Base-by-base conservation (phyloP, 805 yeast species). In the Pichia paraexigua region DNA sequence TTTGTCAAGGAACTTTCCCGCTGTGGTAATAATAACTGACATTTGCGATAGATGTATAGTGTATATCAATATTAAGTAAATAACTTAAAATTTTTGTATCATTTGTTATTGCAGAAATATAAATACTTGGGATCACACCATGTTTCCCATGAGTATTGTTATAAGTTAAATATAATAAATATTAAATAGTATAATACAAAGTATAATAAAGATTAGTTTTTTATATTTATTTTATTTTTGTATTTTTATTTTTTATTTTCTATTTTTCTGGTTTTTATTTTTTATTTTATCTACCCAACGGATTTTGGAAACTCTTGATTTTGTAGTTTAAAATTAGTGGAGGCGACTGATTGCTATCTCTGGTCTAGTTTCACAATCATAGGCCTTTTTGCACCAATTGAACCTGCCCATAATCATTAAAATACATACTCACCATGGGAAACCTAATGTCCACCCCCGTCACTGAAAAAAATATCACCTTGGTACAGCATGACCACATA, bases 1-100 rank as follows among this genome's bases (percentile, higher is more conserved):
- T 94, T 94, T 68, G 98, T 94, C 42, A 82, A 83, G 60, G 99
- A 94, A 67, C 72, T 94, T 62, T 50, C 49, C 21, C 46, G 41
- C 11, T 40, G 41, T 18, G 41, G 41, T 20, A 20, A 20, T 3
- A 18, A 40, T 12, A 18, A 40, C 41, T 21, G 12, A n/a, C 17
- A 32, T 32, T 32, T 32, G 37, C 13, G 13, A 20, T 2, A 17
- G 11, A 7, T 35, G 17, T 35, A n/a, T 17, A 35, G 37, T 15
- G 7, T 4, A 3, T 24, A 24, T n/a, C n/a, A n/a, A n/a, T n/a
- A n/a, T n/a, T n/a, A n/a, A n/a, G n/a, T n/a, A n/a, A n/a, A n/a
- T n/a, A n/a, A n/a, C n/a, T n/a, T n/a, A n/a, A n/a, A n/a, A n/a
- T n/a, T n/a, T n/a, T n/a, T n/a, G n/a, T n/a, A n/a, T n/a, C n/a